Base-by-base conservation (phyloP, 2,329 filamentous ascomycete genomes). In the Apiospora phragmitis region DNA sequence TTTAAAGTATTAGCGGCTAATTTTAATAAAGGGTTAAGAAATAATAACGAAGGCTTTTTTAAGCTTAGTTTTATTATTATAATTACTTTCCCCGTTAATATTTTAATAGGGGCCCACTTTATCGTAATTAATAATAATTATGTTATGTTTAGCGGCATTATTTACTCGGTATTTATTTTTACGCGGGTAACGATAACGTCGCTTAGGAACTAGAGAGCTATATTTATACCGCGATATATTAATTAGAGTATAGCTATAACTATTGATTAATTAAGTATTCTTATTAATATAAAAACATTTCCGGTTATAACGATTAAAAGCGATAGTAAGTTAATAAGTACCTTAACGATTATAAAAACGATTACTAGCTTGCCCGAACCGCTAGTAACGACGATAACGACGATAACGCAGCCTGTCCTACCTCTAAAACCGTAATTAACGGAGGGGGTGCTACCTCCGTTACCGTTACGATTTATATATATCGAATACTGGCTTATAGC, bases 181-280 rank as follows among this genome's bases (percentile, higher is more conserved):
- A 35, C 8, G 8, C 8, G 8, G 8, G 35, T 77, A 42, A 80
- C 75, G 29, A 80, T 66, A 7, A 78, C 74, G 55, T 79, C 35
- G 35, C 35, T 35, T 35, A 35, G 8, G 8, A 35, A 4, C 8
- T 35, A 35, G 8, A 35, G 8, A 35, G 35, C 45, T 18, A 45
- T 21, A 8, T 18, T 45, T 45, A n/a, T 45, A 45, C 43, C 43
- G 18, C 16, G 43, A n/a, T 18, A 45, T 45, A 18, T 45, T 45
- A 18, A 18, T n/a, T 18, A 45, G 43, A 45, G 43, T 6, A 45
- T 45, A 18, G 43, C 43, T 45, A 18, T 45, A 18, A n/a, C 43
- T n/a, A 18, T 45, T 18, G 18, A 45, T 45, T 45, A 18, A 6
- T 45, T 45, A 6, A 45, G 16, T n/a, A 45, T 45, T 45, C 18